A percentile compares a stretch with the other conserved stretches of the same genome.
Evolutionary conservation across 2,329 filamentous ascomycete species (phyloP).

Genomic region (Cercospora sp.): DNA sequence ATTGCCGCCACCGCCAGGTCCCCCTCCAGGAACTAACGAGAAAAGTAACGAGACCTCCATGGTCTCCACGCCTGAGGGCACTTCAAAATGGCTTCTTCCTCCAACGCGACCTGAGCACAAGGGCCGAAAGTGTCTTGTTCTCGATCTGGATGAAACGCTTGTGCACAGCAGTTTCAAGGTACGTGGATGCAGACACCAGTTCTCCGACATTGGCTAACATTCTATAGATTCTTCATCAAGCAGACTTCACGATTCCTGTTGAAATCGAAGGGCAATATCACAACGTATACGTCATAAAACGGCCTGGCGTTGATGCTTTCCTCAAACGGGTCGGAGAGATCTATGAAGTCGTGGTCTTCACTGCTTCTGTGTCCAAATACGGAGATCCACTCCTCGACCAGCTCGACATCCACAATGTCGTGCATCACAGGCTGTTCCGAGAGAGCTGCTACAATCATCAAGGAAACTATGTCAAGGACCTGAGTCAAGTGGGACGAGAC

Average conservation of each 20-base stretch:
- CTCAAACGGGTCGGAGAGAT: conserved; percentile 98
- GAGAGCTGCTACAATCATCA: conserved; percentile 99
- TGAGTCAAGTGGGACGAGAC: conserved; percentile 94
- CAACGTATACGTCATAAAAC: conserved; percentile 99
- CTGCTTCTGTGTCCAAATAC: conserved; percentile 98
- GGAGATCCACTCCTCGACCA: conserved; percentile 95
- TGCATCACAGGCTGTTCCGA: conserved; percentile 93
- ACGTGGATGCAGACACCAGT: conserved; percentile 31
- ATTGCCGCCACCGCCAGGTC: conserved; percentile 58
- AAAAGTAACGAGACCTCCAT: conserved; percentile 35
- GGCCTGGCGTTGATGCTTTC: conserved; percentile 96
- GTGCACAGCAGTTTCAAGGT: conserved; percentile 99
- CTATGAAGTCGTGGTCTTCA: conserved; percentile 98
- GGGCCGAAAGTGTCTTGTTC: conserved; percentile 88
- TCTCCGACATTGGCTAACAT: neutral
- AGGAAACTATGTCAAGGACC: conserved; percentile 98
- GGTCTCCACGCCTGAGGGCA: conserved; percentile 46
- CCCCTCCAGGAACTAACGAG: conserved; percentile 35
- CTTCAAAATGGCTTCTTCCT: conserved; percentile 74
- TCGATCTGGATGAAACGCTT: conserved; percentile 93
- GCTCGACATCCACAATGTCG: conserved; percentile 93
- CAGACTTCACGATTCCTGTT: conserved; percentile 97
- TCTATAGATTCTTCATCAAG: conserved; percentile 85
- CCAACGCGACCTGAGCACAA: conserved; percentile 75
- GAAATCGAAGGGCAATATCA: conserved; percentile 99